phyloP scores from a whole-genome alignment of 257 asterid species.

The Echites panduratus region DNA sequence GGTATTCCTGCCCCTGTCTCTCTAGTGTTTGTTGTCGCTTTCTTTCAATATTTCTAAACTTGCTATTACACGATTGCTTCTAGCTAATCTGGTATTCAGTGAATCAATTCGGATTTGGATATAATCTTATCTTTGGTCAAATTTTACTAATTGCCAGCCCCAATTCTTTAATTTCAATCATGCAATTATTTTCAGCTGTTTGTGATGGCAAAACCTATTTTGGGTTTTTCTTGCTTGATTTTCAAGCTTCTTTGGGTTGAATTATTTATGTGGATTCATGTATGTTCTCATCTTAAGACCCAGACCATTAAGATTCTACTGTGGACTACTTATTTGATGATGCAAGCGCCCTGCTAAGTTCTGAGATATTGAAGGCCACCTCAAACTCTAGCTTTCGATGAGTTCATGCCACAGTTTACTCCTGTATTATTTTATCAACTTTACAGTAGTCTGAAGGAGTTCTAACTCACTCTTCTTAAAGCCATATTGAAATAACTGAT shows the following conservation, averaged over 20 bases:
- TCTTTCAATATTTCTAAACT: not conserved
- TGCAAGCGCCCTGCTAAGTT: conserved; percentile 2
- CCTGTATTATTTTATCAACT: not conserved
- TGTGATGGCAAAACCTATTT: not conserved
- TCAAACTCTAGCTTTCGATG: not conserved
- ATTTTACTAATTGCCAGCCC: not conserved
- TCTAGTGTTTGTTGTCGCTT: conserved; percentile 4
- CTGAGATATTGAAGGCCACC: not conserved
- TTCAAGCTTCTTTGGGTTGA: not conserved
- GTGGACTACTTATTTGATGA: not conserved
- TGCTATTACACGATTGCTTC: not conserved
- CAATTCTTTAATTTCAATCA: conserved; percentile 1
- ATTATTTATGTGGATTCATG: not conserved
- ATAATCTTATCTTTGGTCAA: not conserved
- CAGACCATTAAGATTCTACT: not conserved
- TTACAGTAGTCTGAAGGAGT: not conserved
- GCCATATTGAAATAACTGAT: not conserved
- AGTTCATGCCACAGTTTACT: not conserved
- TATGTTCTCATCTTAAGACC: not conserved
- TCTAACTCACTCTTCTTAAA: not conserved
- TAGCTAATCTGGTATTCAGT: not conserved
- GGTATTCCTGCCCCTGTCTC: conserved; percentile 37
- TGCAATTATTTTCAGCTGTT: not conserved
- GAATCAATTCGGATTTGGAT: not conserved
- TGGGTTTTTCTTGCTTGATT: not conserved